These are phyloP conservation scores for Dendrobium chrysotoxum DNA, from an alignment of 106 monocot genomes.

Conservation along the genomic window DNA sequence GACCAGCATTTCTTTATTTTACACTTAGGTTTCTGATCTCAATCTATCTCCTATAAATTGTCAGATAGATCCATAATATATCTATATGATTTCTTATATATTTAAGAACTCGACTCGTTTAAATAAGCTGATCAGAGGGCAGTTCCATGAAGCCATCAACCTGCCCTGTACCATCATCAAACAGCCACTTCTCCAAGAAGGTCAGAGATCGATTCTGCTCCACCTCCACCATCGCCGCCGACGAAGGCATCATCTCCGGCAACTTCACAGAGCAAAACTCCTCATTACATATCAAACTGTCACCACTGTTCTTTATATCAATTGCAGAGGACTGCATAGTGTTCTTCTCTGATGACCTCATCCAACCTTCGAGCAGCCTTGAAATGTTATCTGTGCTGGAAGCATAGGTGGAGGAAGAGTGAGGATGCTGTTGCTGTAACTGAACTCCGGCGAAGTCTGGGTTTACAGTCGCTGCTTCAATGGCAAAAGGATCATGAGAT, in stretches of 20 bases:
- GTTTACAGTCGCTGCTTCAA: neutral
- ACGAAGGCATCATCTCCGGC: neutral
- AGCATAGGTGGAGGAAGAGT: slow-evolving; percentile 27
- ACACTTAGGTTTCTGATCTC: neutral
- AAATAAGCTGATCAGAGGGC: neutral
- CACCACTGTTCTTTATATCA: no score
- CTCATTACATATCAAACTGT: neutral
- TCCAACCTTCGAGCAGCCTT: slow-evolving; percentile 41
- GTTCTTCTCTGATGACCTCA: slow-evolving; percentile 8
- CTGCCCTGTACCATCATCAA: slow-evolving; percentile 31
- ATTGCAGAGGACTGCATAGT: no score
- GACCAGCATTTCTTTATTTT: neutral
- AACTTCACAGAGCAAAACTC: neutral
- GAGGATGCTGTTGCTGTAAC: neutral
- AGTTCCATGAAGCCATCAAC: slow-evolving; percentile 15
- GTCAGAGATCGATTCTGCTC: slow-evolving; percentile 6
- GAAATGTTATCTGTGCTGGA: slow-evolving; percentile 61
- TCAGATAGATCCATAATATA: no score
- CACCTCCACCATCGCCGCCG: neutral
- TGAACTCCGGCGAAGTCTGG: neutral
- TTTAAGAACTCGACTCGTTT: neutral
- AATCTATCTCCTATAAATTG: no score
- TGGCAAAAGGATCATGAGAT: neutral
- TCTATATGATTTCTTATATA: neutral
- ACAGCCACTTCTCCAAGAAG: slow-evolving; percentile 37